These are phyloP conservation scores for Xylariaceae sp. DNA, from an alignment of 2,329 filamentous ascomycete genomes.

Conservation along the genomic window DNA sequence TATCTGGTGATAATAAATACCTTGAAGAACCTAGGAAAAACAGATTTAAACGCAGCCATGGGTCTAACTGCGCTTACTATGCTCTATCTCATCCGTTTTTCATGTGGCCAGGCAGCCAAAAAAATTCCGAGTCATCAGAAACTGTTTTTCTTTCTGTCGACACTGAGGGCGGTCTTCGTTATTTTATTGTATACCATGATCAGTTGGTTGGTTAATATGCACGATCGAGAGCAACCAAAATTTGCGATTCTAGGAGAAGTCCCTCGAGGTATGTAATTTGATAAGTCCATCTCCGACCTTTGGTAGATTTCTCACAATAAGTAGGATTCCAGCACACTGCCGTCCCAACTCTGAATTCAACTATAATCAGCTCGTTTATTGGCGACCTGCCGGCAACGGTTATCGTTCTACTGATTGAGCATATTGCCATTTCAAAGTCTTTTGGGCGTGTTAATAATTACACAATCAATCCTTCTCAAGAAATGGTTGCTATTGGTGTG, in stretches of 20 bases:
- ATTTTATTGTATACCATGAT: conserved; percentile 92
- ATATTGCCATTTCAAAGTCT: conserved; percentile 96
- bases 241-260: conserved; percentile 78
- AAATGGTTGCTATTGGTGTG: conserved; percentile 91
- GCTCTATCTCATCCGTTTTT: conserved; percentile 74
- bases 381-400: conserved; percentile 79
- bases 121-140: conserved; percentile 71
- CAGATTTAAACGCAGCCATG: conserved; percentile 80
- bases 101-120: conserved; percentile 67
- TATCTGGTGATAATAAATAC: conserved; percentile 85
- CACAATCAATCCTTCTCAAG: conserved; percentile 91
- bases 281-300: background rate
- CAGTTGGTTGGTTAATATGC: conserved; percentile 80
- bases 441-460: conserved; percentile 97
- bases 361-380: conserved; percentile 70
- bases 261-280: conserved; percentile 68
- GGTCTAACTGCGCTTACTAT: conserved; percentile 79
- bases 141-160: conserved; percentile 86
- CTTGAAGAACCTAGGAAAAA: conserved; percentile 68
- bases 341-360: conserved; percentile 67
- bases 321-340: conserved; percentile 77
- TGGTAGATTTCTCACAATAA: conserved; percentile 25
- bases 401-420: conserved; percentile 94
- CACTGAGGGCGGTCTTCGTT: conserved; percentile 86
- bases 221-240: conserved; percentile 62